Evolutionary conservation across 495 filamentous ascomycete species (phyloP).

Genomic region (Penicillium parvum): DNA sequence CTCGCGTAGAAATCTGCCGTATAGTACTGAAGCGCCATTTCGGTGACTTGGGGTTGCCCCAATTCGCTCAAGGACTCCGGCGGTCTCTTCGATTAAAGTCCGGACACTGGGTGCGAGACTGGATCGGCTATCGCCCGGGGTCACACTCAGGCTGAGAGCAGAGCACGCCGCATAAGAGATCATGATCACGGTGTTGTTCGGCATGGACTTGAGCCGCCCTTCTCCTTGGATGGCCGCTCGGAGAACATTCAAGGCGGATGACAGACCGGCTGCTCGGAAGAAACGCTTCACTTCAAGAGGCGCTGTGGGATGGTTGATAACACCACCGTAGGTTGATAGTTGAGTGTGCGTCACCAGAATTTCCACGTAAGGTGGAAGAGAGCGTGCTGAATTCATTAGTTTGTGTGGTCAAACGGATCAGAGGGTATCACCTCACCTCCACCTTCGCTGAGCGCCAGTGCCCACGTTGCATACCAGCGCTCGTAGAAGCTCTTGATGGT

Average conservation of each 20-base stretch:
- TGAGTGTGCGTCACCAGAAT: constrained; percentile 70
- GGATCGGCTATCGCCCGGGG: constrained; percentile 48
- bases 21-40: constrained; percentile 57
- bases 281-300: constrained; percentile 65
- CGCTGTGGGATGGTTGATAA: constrained; percentile 71
- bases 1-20: constrained; percentile 58
- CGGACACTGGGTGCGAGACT: constrained; percentile 64
- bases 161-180: constrained; percentile 72
- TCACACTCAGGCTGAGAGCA: constrained; percentile 58
- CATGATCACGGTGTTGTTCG: constrained; percentile 74
- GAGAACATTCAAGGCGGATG: constrained; percentile 68
- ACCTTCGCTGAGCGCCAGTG: constrained; percentile 53
- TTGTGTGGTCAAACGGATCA: background rate
- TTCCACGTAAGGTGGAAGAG: constrained; percentile 67
- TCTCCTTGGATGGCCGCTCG: constrained; percentile 69
- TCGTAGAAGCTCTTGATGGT: constrained; percentile 61
- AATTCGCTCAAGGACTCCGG: constrained; percentile 63
- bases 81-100: constrained; percentile 64
- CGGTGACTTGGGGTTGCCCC: constrained; percentile 59
- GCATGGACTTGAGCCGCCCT: constrained; percentile 64
- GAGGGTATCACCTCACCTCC: constrained; percentile 35
- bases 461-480: constrained; percentile 59
- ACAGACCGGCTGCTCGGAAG: constrained; percentile 64
- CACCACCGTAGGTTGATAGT: constrained; percentile 65
- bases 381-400: constrained; percentile 40